phyloP scores from a whole-genome alignment of 2,329 filamentous ascomycete genomes.

The Orbilia quercus region DNA sequence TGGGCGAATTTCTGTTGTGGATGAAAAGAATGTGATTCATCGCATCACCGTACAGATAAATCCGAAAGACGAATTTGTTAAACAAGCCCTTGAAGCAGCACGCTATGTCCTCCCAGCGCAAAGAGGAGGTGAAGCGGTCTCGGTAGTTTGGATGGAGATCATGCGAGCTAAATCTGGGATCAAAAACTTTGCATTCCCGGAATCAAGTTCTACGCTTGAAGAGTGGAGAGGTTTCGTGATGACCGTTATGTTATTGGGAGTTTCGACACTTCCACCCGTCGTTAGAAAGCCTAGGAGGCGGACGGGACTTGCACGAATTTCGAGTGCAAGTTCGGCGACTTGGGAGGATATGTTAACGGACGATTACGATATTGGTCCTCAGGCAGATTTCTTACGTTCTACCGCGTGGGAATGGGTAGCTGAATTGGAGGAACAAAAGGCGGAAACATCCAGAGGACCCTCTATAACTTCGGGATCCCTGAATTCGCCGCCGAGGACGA shows the following conservation, averaged over 20 bases:
- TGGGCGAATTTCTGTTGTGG: conserved; percentile 59
- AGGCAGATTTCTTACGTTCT: conserved; percentile 66
- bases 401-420: conserved; percentile 78
- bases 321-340: conserved; percentile 64
- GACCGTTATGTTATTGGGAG: conserved; percentile 59
- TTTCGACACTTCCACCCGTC: conserved; percentile 58
- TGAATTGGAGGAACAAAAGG: conserved; percentile 67
- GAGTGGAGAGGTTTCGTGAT: conserved; percentile 60
- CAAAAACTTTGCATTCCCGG: conserved; percentile 46
- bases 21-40: conserved; percentile 59
- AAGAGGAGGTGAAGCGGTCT: conserved; percentile 58
- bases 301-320: conserved; percentile 62
- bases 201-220: conserved; percentile 54
- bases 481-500: conserved; percentile 21
- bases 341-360: conserved; percentile 59
- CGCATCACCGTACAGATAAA: conserved; percentile 59
- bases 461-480: conserved; percentile 17
- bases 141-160: conserved; percentile 59
- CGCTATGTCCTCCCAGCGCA: conserved; percentile 57
- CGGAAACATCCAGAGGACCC: conserved; percentile 33
- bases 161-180: conserved; percentile 50
- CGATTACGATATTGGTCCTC: conserved; percentile 60
- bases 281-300: conserved; percentile 58
- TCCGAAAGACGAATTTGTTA: conserved; percentile 58
- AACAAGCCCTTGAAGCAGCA: conserved; percentile 58